phyloP scores from a whole-genome alignment of 2,329 filamentous ascomycete genomes.

The Exophiala xenobiotica region DNA sequence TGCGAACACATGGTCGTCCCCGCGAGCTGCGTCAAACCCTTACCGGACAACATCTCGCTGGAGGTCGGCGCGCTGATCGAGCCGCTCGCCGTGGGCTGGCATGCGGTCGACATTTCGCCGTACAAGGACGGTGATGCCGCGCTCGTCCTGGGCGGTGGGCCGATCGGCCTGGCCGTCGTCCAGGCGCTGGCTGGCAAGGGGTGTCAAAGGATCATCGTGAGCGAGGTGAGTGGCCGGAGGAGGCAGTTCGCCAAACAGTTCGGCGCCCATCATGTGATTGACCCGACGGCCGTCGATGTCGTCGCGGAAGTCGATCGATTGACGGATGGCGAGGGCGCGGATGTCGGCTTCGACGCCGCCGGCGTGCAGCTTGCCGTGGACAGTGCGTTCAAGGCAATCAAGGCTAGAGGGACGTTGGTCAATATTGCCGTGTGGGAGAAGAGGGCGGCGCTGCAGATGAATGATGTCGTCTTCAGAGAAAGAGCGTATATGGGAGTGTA shows the following conservation, averaged over 20 bases:
- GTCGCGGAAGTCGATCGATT: conserved; percentile 37
- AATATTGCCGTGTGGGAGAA: conserved; percentile 60
- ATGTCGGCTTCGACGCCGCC: conserved; percentile 54
- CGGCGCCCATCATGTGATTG: conserved; percentile 53
- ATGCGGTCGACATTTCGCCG: conserved; percentile 51
- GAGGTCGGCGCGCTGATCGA: conserved; percentile 56
- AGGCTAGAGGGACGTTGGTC: conserved; percentile 52
- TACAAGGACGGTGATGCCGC: conserved; percentile 49
- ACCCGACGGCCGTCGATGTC: conserved; percentile 52
- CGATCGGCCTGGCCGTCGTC: conserved; percentile 54
- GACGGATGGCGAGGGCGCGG: conserved; percentile 45
- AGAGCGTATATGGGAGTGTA: conserved; percentile 51
- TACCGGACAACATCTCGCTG: conserved; percentile 53
- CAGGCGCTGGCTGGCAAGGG: conserved; percentile 47
- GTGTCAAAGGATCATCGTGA: conserved; percentile 51
- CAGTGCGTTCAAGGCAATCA: conserved; percentile 49
- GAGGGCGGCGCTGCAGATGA: conserved; percentile 49
- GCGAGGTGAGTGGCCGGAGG: conserved; percentile 49
- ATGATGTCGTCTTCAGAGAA: conserved; percentile 55
- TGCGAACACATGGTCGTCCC: conserved; percentile 54
- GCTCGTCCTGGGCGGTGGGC: conserved; percentile 54
- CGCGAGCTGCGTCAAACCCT: conserved; percentile 44
- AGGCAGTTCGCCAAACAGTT: conserved; percentile 52
- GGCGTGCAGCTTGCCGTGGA: conserved; percentile 54
- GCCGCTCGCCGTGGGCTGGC: conserved; percentile 57